A percentile compares a stretch with the other conserved stretches of the same genome.
Evolutionary conservation across 2,329 filamentous ascomycete species (phyloP).

Genomic region (Fusarium euwallaceae): DNA sequence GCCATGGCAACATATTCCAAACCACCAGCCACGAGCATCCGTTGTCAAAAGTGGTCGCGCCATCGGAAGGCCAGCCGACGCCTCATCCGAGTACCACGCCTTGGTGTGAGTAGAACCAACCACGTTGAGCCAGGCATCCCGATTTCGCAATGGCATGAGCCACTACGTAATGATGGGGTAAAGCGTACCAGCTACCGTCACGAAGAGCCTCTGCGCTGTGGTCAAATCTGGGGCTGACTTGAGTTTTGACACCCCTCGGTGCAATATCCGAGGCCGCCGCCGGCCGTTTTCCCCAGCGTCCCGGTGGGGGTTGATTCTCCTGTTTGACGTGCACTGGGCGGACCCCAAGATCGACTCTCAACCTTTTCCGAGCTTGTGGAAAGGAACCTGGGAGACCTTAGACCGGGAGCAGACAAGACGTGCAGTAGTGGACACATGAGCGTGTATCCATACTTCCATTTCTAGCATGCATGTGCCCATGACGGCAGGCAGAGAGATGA

Average conservation of each 20-base stretch:
- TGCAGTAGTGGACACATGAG: conserved; percentile 5
- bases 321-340: not conserved
- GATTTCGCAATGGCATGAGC: conserved; percentile 14
- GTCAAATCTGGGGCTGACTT: not conserved
- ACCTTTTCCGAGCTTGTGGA: not conserved
- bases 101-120: conserved; percentile 1
- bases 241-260: not conserved
- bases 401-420: not conserved
- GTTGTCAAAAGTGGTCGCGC: not conserved
- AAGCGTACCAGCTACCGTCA: conserved; percentile 24
- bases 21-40: not conserved
- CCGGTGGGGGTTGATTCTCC: conserved; percentile 4
- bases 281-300: not conserved
- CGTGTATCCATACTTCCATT: not conserved
- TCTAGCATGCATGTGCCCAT: not conserved
- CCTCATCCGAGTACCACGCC: not conserved
- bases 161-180: conserved; percentile 44
- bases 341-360: not conserved
- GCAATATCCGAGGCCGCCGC: conserved; percentile 11
- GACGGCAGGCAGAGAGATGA: conserved; percentile 1
- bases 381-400: not conserved
- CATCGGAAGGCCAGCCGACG: conserved; percentile 6
- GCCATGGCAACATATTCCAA: not conserved
- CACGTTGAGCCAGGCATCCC: conserved; percentile 2
- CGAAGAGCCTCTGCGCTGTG: conserved; percentile 23